Evolutionary conservation across 2,329 filamentous ascomycete species (phyloP).

Genomic region (Setomelanomma holmii): DNA sequence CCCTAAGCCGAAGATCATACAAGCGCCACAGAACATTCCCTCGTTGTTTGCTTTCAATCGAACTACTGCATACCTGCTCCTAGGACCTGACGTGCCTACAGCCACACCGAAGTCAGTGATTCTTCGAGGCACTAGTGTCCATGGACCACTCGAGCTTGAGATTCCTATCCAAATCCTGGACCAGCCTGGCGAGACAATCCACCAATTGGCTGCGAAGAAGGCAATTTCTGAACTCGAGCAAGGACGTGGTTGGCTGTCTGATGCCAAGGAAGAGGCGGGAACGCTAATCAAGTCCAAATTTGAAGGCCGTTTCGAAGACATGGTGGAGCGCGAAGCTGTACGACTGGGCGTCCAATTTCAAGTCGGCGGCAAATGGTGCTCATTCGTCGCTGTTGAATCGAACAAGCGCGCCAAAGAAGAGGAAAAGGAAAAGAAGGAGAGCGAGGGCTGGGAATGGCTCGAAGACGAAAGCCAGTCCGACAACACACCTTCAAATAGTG

Average conservation of each 20-base stretch:
- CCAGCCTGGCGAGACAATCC: slow-evolving; percentile 63
- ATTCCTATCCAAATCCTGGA: slow-evolving; percentile 66
- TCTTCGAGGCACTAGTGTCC: slow-evolving; percentile 63
- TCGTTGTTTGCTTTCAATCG: slow-evolving; percentile 72
- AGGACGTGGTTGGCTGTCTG: slow-evolving; percentile 67
- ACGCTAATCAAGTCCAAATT: slow-evolving; percentile 50
- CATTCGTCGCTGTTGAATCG: slow-evolving; percentile 72
- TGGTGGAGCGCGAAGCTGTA: slow-evolving; percentile 72
- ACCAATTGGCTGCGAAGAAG: slow-evolving; percentile 74
- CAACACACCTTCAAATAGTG: not conserved
- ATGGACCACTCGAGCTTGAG: slow-evolving; percentile 67
- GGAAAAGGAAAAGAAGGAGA: slow-evolving; percentile 11
- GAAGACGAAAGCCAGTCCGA: slow-evolving; percentile 21
- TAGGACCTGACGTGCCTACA: slow-evolving; percentile 60
- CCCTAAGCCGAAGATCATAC: slow-evolving; percentile 64
- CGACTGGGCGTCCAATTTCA: slow-evolving; percentile 70
- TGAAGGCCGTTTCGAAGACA: slow-evolving; percentile 61
- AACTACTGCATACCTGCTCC: slow-evolving; percentile 69
- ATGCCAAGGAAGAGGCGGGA: slow-evolving; percentile 49
- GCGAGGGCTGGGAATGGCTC: slow-evolving; percentile 31
- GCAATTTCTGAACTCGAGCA: slow-evolving; percentile 74
- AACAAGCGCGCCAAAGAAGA: slow-evolving; percentile 6
- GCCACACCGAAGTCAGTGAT: slow-evolving; percentile 62
- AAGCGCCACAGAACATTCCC: slow-evolving; percentile 69
- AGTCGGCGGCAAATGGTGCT: slow-evolving; percentile 73